Base-by-base conservation (phyloP, 305 asterid species). In the Andrographis paniculata region DNA sequence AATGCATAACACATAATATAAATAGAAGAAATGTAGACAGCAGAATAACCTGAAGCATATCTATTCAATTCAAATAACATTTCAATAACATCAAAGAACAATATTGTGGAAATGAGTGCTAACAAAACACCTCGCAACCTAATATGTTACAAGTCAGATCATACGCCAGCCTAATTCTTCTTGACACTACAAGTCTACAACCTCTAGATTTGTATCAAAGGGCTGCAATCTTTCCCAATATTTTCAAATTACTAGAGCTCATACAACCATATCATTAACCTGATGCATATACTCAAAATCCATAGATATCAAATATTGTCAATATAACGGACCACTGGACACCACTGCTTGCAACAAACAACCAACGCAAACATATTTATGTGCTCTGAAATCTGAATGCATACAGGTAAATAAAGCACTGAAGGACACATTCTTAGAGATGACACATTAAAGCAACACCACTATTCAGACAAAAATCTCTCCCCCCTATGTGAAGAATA, bases 111-210 rank as follows among this genome's bases (percentile, higher is more conserved):
- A 42, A 45, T 2, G 45, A 27, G 31, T 13, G 16, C 45, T 17
- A 17, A 60, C 14, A 11, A 1, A 0, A 20, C n/a, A 19, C 42
- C 33, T 38, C 14, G 30, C 27, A 48, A 9, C 16, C 17, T 6
- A n/a, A 28, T 28, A 28, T 28, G n/a, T 11, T 16, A 47, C 21
- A 21, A 13, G 14, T 24, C n/a, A 27, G 6, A 27, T 50, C 42
- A 12, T 48, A 40, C 15, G 20, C 33, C 45, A 48, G 40, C 15
- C 46, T 31, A 48, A 41, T 31, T 30, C 51, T 30, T 27, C 28
- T 42, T 47, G 27, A 35, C 36, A 44, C 22, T 48, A 30, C 42
- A 53, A 16, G 22, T 24, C 22, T 48, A 30, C 42, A 53, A 16
- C 35, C 36, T 46, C 31, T 7, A 12, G 17, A 38, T 14, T 40